Percentiles rank a stretch among this genome's conserved stretches.
These are phyloP conservation scores for Ophiostoma fasciatum DNA, from an alignment of 2,329 filamentous ascomycete species.

Conservation along the genomic window DNA sequence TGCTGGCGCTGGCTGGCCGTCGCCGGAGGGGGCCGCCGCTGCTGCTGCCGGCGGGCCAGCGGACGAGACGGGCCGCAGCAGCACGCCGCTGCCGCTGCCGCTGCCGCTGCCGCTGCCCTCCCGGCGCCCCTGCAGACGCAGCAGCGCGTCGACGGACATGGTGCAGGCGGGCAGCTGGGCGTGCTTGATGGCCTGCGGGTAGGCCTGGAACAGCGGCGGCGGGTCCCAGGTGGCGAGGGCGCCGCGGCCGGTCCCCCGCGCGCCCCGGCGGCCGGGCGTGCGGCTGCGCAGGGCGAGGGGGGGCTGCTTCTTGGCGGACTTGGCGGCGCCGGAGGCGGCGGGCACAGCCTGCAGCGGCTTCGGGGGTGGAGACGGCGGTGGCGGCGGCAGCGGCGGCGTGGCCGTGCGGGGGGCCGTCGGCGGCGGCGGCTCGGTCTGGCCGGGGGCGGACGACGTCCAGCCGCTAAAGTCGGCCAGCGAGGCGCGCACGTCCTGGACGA, in stretches of 20 bases:
- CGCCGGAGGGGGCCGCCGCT: conserved; percentile 9
- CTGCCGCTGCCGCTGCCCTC: conserved; percentile 24
- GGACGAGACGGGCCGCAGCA: neutral
- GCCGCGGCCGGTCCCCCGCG: conserved; percentile 15
- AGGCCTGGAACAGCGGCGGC: conserved; percentile 74
- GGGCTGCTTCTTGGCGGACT: no score
- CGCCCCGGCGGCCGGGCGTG: conserved; percentile 9
- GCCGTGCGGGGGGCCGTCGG: neutral
- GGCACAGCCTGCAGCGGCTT: no score
- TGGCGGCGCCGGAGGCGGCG: no score
- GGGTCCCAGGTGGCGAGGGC: conserved; percentile 41
- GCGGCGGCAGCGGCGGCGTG: neutral
- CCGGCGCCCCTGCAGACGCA: conserved; percentile 43
- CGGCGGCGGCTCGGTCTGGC: conserved; percentile 7
- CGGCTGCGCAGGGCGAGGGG: conserved; percentile 12
- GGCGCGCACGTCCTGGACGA: conserved; percentile 22
- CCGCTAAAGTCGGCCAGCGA: conserved; percentile 31
- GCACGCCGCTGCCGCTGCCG: neutral
- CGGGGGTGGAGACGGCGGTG: neutral
- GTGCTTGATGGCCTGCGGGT: conserved; percentile 68
- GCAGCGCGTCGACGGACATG: conserved; percentile 52
- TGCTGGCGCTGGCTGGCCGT: conserved; percentile 12
- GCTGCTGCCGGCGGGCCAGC: no score
- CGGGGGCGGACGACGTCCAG: conserved; percentile 25
- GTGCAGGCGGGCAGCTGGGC: conserved; percentile 53